A percentile compares a stretch with the other conserved stretches of the same genome.
Evolutionary conservation across 352 stramenopile species (phyloP).

Genomic region (Phytopythium kandeliae): DNA sequence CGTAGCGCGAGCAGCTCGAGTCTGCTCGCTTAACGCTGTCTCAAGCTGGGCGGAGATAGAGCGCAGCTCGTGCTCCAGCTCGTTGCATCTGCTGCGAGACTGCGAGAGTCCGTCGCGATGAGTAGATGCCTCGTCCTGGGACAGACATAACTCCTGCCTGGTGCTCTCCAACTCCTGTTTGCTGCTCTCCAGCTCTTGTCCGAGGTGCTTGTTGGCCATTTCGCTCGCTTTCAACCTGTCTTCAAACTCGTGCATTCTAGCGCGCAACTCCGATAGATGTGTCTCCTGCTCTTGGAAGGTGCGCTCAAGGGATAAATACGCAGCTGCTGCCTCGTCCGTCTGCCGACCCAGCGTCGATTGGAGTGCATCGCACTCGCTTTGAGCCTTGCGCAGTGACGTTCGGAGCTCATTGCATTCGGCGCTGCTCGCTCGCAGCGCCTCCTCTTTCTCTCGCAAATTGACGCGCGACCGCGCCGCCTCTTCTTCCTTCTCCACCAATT

Average conservation of each 20-base stretch:
- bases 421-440: neutral
- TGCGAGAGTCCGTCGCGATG: neutral
- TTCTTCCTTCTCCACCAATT: slow-evolving; percentile 10
- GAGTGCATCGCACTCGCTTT: neutral
- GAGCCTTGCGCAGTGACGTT: neutral
- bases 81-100: neutral
- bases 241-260: neutral
- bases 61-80: neutral
- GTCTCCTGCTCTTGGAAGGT: neutral
- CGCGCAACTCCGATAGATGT: neutral
- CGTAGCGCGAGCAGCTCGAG: neutral
- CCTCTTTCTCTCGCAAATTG: slow-evolving; percentile 2
- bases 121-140: neutral
- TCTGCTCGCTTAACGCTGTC: neutral
- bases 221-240: neutral
- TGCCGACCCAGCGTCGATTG: neutral
- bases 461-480: slow-evolving; percentile 1
- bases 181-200: neutral
- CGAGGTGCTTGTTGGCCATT: neutral
- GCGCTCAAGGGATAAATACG: neutral
- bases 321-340: neutral
- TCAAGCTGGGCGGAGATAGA: neutral
- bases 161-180: neutral
- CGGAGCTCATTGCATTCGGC: neutral
- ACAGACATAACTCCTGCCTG: too few relatives aligned